phyloP scores from a whole-genome alignment of 2,329 filamentous ascomycete species.

The Epichloe uncinata region DNA sequence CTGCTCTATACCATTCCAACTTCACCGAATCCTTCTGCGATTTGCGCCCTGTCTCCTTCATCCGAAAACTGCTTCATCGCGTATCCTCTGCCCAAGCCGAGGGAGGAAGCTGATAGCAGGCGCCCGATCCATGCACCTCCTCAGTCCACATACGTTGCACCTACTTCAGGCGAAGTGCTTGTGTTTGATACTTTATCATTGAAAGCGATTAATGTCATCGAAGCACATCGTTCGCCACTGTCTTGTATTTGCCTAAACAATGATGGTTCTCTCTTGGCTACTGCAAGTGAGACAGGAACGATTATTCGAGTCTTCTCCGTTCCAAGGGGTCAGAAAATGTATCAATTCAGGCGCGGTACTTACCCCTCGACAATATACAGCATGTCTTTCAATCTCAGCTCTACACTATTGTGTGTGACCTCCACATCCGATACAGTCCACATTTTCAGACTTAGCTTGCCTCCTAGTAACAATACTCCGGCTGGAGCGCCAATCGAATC shows the following conservation, averaged over 20 bases:
- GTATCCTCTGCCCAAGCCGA: slow-evolving; percentile 71
- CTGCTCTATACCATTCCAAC: slow-evolving; percentile 86
- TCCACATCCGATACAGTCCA: slow-evolving; percentile 95
- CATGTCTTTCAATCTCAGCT: slow-evolving; percentile 96
- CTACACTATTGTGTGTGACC: slow-evolving; percentile 85
- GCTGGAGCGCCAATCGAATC: slow-evolving; percentile 24
- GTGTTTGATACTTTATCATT: slow-evolving; percentile 83
- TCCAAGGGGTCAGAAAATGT: slow-evolving; percentile 81
- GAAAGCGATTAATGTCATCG: slow-evolving; percentile 88
- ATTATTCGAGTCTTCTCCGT: slow-evolving; percentile 94
- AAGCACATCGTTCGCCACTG: slow-evolving; percentile 84
- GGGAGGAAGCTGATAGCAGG: slow-evolving; percentile 43
- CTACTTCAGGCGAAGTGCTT: slow-evolving; percentile 82
- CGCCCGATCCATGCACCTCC: slow-evolving; percentile 77
- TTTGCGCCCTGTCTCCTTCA: slow-evolving; percentile 84
- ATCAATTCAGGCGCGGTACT: slow-evolving; percentile 88
- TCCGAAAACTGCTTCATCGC: slow-evolving; percentile 94
- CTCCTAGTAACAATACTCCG: slow-evolving; percentile 25
- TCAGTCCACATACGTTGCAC: slow-evolving; percentile 60
- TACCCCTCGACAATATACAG: slow-evolving; percentile 94
- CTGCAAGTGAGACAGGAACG: slow-evolving; percentile 92
- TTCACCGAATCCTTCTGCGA: slow-evolving; percentile 81
- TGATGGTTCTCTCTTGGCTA: slow-evolving; percentile 83
- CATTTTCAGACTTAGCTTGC: slow-evolving; percentile 67
- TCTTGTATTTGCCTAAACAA: slow-evolving; percentile 86